Evolutionary conservation across 768 basidiomycete genomes (phyloP), one percentile per base, ranked within the genome.

Genomic region (Mycena maculata): DNA sequence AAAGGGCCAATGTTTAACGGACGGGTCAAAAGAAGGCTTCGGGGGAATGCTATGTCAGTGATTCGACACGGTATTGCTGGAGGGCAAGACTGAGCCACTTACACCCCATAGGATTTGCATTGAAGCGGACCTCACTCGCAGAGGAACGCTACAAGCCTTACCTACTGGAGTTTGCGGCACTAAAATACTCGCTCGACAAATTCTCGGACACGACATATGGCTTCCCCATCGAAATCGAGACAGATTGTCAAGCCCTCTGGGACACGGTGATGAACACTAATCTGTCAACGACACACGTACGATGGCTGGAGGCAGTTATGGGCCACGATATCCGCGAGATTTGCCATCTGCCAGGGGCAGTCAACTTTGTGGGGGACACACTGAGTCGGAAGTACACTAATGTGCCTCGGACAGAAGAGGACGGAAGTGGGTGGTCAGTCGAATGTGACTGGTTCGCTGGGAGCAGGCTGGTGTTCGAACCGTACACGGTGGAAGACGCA

Each of bases 71-170:
- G 45, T 45, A 8, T n/a, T 64, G 2, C 66, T 68, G 0, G 60
- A 61, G 15, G 71, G 76, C 1, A 52, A 28, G 20, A 47, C 16
- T 69, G 6, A 11, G 49, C 20, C 10, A 48, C 1, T 22, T 71
- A 3, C 76, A 78, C 53, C 80, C 79, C 0, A 68, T 81, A 1
- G 77, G 60, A 0, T 81, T 77, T 59, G 71, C 74, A 16, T 80
- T 77, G 15, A 80, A 80, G 49, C 63, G 77, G 10, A 78, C 78
- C 13, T 80, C 78, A 0, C 25, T 30, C 0, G 59, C 71, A 0
- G 78, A 79, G 54, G 75, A 74, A 44, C 67, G 68, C 13, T 80
- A 78, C 65, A 68, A 72, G 55, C 78, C 76, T 0, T 80, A 72
- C 36, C 22, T 54, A 2, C 36, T 54, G 22, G 52, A 54, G 22